phyloP scores from a whole-genome alignment of 1,284 basidiomycete genomes.

The Hymenochaete sp. region DNA sequence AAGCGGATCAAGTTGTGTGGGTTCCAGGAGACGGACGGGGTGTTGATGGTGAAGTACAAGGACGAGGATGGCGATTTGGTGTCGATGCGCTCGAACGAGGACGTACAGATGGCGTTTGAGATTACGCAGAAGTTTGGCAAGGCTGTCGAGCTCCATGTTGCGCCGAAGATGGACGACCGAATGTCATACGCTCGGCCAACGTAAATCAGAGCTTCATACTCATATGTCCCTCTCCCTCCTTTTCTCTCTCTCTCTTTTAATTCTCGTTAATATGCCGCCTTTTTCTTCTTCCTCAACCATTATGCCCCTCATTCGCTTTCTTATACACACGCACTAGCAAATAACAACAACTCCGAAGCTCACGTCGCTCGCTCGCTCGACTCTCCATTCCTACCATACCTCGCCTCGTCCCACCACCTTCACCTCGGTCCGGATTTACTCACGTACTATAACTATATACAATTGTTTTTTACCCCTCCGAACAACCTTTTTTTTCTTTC shows the following conservation, averaged over 20 bases:
- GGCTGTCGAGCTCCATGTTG: constrained; percentile 69
- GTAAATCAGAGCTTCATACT: too few relatives aligned
- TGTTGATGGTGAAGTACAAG: constrained; percentile 78
- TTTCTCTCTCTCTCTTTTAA: constrained; percentile 7
- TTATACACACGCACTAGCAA: too few relatives aligned
- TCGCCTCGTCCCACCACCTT: too few relatives aligned
- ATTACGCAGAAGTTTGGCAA: constrained; percentile 60
- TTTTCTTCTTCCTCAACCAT: neutral
- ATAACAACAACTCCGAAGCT: too few relatives aligned
- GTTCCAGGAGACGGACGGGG: constrained; percentile 61
- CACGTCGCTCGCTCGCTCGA: too few relatives aligned
- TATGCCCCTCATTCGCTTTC: neutral
- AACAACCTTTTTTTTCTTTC: too few relatives aligned
- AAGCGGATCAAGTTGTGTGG: constrained; percentile 89
- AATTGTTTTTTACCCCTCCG: too few relatives aligned
- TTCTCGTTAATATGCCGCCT: neutral
- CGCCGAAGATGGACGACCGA: too few relatives aligned
- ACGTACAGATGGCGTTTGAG: constrained; percentile 86
- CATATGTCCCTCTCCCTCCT: constrained; percentile 2
- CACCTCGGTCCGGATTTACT: too few relatives aligned
- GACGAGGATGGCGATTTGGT: constrained; percentile 91
- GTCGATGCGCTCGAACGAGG: constrained; percentile 78
- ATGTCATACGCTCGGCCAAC: too few relatives aligned
- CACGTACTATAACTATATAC: too few relatives aligned
- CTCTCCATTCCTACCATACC: too few relatives aligned